Evolutionary conservation across 2,329 filamentous ascomycete species (phyloP), one percentile per base, ranked within the genome.

Genomic region (Penicillium sp.): DNA sequence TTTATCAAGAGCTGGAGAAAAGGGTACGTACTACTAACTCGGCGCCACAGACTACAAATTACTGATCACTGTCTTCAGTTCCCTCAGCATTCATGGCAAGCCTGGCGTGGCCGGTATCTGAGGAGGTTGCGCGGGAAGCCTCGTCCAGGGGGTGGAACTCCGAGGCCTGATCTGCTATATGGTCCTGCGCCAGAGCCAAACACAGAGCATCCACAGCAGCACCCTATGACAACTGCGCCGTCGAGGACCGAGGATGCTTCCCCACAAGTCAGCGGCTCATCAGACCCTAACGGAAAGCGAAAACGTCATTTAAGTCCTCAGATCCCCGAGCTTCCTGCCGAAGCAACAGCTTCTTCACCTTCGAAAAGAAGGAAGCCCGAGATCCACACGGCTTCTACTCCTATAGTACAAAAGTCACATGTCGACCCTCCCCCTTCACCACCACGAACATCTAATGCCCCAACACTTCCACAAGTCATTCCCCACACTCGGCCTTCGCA

Each of bases 41-140:
- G 23, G 10, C 2, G 13, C 9, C 24, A 9, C 18, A 10, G 4
- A 12, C 23, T 6, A 12, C 9, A n/a, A 6, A 9, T 4, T 44
- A 42, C 35, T 33, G 38, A 27, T 49, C 32, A 10, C 33, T 29
- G 1, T 2, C 5, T 23, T 9, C 50, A 75, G 73, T 60, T 73
- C 53, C 70, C 74, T 9, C 60, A 66, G 41, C 75, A 78, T 58
- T 70, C 75, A 2, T 77, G 58, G 56, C 75, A 78, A 58, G 77
- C 75, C 28, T 78, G 72, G 70, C 69, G 75, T 29, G 67, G 74
- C 58, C 70, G 75, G n/a, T 78, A 72, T 54, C 29, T 75, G 12
- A 77, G 71, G 52, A 59, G 53, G 20, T 54, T 77, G 9, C 65
- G 66, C 18, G 67, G 67, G 10, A 63, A 51, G 7, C 63, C 65